A percentile compares a stretch with the other conserved stretches of the same genome.
phyloP scores from a whole-genome alignment of 2,329 filamentous ascomycete genomes.

The Aquanectria penicillioides region DNA sequence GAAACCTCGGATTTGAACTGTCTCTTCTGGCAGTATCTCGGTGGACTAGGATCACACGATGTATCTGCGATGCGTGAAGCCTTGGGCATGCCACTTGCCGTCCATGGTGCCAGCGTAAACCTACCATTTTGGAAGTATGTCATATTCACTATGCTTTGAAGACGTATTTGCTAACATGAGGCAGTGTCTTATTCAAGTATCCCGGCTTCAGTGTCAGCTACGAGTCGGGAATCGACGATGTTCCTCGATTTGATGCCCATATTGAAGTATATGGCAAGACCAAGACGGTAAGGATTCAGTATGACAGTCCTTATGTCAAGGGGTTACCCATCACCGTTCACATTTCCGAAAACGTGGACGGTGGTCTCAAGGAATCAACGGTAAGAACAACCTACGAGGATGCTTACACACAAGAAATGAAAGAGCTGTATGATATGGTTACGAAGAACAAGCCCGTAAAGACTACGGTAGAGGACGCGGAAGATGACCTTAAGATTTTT shows the following conservation, averaged over 20 bases:
- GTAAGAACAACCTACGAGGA: slow-evolving; percentile 58
- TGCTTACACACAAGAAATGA: slow-evolving; percentile 50
- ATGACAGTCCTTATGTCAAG: slow-evolving; percentile 68
- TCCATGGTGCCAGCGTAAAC: slow-evolving; percentile 41
- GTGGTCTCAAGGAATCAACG: slow-evolving; percentile 49
- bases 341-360: slow-evolving; percentile 54
- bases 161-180: slow-evolving; percentile 30
- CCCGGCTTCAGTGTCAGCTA: slow-evolving; percentile 62
- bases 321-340: slow-evolving; percentile 61
- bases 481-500: slow-evolving; percentile 45
- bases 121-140: slow-evolving; percentile 31
- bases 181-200: slow-evolving; percentile 57
- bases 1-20: slow-evolving; percentile 2
- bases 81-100: slow-evolving; percentile 31
- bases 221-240: slow-evolving; percentile 63
- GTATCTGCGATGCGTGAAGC: slow-evolving; percentile 34
- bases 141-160: no score
- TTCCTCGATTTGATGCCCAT: slow-evolving; percentile 66
- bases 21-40: slow-evolving; percentile 7
- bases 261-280: slow-evolving; percentile 62
- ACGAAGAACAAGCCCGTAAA: slow-evolving; percentile 37
- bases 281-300: slow-evolving; percentile 65
- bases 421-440: slow-evolving; percentile 45
- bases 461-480: slow-evolving; percentile 42
- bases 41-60: slow-evolving; percentile 25